Evolutionary conservation across 805 yeast genomes (phyloP).

Genomic region (Candida oleophila): DNA sequence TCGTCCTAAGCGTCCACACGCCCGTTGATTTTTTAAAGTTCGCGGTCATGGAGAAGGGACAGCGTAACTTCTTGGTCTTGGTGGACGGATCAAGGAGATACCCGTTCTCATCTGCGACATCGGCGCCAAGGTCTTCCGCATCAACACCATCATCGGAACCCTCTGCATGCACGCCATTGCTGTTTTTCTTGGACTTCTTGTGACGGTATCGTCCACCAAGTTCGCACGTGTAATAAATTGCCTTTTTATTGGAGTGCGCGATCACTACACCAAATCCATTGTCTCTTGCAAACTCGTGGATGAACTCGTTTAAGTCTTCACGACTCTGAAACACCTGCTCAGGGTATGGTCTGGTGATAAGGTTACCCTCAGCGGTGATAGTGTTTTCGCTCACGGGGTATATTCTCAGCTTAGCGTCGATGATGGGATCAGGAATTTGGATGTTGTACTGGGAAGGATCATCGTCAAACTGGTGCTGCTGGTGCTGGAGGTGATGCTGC

Average conservation of each 20-base stretch:
- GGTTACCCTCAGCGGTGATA: constrained; percentile 47
- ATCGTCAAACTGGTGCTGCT: constrained; percentile 16
- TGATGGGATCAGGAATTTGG: constrained; percentile 47
- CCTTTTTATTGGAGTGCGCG: constrained; percentile 58
- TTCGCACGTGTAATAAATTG: constrained; percentile 59
- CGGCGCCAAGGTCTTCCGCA: constrained; percentile 17
- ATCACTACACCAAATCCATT: constrained; percentile 60
- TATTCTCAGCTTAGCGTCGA: constrained; percentile 41
- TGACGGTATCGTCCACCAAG: constrained; percentile 57
- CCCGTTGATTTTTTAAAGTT: constrained; percentile 48
- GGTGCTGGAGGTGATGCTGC: constrained; percentile 15
- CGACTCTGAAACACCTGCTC: constrained; percentile 52
- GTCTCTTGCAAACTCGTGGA: constrained; percentile 54
- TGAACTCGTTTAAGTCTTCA: constrained; percentile 51
- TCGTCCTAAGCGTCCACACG: constrained; percentile 52
- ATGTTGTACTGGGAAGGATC: constrained; percentile 43
- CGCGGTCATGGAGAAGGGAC: constrained; percentile 63
- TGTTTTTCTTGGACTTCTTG: constrained; percentile 35
- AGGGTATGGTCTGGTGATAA: constrained; percentile 54
- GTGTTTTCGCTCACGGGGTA: constrained; percentile 45
- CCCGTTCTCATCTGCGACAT: constrained; percentile 22
- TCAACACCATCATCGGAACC: constrained; percentile 17
- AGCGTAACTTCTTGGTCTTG: constrained; percentile 51
- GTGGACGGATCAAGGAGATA: constrained; percentile 40
- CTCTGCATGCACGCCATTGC: constrained; percentile 14